These are phyloP conservation scores for Phytophthora tentaculata DNA, from an alignment of 352 stramenopile genomes.

Conservation along the genomic window DNA sequence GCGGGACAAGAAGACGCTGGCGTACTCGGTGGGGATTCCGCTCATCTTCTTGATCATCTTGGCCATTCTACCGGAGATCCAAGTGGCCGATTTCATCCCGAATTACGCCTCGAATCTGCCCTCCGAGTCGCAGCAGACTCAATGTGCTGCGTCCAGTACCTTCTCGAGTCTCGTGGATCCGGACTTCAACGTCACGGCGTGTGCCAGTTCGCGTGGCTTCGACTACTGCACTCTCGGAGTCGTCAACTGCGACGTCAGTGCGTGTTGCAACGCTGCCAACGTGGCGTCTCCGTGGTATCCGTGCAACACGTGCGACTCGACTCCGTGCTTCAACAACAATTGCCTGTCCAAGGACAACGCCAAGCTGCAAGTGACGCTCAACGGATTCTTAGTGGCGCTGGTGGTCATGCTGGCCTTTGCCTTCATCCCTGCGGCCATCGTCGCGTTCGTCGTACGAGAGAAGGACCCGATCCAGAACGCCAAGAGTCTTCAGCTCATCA, in stretches of 20 bases:
- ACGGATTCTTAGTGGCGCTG: slow-evolving; percentile 61
- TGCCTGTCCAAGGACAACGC: slow-evolving; percentile 59
- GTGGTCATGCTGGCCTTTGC: slow-evolving; percentile 74
- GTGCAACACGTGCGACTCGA: slow-evolving; percentile 41
- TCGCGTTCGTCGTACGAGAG: slow-evolving; percentile 70
- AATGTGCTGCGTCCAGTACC: slow-evolving; percentile 32
- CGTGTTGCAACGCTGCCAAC: slow-evolving; percentile 52
- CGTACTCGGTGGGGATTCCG: slow-evolving; percentile 64
- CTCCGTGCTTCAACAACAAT: slow-evolving; percentile 46
- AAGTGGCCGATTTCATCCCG: slow-evolving; percentile 58
- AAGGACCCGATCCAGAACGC: slow-evolving; percentile 73
- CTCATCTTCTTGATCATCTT: slow-evolving; percentile 67
- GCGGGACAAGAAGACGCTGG: slow-evolving; percentile 63
- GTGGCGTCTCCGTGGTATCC: slow-evolving; percentile 50
- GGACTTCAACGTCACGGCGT: slow-evolving; percentile 20
- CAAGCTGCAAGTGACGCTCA: slow-evolving; percentile 72
- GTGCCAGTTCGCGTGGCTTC: slow-evolving; percentile 28
- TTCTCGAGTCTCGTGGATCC: slow-evolving; percentile 23
- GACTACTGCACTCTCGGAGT: slow-evolving; percentile 38
- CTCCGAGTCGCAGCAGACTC: slow-evolving; percentile 27
- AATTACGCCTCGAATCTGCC: slow-evolving; percentile 33
- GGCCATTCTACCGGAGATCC: slow-evolving; percentile 54
- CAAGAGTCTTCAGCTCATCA: slow-evolving; percentile 72
- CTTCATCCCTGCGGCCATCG: slow-evolving; percentile 68
- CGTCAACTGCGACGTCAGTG: slow-evolving; percentile 39